Evolutionary conservation across 2,329 filamentous ascomycete genomes (phyloP).

Genomic region (Plenodomus biglobosus): DNA sequence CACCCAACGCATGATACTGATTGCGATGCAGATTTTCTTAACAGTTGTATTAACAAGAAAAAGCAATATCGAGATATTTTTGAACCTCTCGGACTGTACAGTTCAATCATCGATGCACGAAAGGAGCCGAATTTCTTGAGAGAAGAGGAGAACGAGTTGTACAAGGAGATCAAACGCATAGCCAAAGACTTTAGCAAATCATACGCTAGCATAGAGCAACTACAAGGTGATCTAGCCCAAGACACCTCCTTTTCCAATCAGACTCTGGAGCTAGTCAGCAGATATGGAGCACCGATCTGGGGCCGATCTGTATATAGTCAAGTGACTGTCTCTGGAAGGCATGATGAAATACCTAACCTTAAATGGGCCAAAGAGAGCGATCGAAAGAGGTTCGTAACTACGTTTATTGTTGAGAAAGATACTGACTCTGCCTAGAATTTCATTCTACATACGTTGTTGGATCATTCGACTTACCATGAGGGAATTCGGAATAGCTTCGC

Average conservation of each 20-base stretch:
- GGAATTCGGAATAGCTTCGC: not conserved
- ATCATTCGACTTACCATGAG: constrained; percentile 5
- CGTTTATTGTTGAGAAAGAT: no score
- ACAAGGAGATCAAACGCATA: constrained; percentile 9
- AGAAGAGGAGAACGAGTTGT: constrained; percentile 9
- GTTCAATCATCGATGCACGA: constrained; percentile 1
- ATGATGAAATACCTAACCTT: no score
- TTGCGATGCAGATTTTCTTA: constrained; percentile 9
- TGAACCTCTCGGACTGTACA: constrained; percentile 10
- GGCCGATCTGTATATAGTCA: constrained; percentile 2
- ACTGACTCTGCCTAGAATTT: constrained; percentile 7
- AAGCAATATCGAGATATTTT: constrained; percentile 4
- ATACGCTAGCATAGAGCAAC: constrained; percentile 1
- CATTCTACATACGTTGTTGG: constrained; percentile 18
- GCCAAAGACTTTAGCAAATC: constrained; percentile 3
- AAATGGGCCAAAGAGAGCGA: constrained; percentile 5
- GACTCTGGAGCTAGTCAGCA: constrained; percentile 1
- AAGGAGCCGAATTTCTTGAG: constrained; percentile 7
- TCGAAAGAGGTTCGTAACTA: constrained; percentile 2
- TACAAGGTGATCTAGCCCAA: constrained; percentile 3
- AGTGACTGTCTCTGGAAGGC: not conserved
- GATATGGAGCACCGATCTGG: constrained; percentile 13
- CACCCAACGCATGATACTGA: constrained; percentile 5
- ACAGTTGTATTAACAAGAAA: constrained; percentile 9
- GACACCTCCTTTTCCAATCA: constrained; percentile 6